Conservation (phyloP, 495 filamentous ascomycete species). For the Trypethelium eluteriae region DNA sequence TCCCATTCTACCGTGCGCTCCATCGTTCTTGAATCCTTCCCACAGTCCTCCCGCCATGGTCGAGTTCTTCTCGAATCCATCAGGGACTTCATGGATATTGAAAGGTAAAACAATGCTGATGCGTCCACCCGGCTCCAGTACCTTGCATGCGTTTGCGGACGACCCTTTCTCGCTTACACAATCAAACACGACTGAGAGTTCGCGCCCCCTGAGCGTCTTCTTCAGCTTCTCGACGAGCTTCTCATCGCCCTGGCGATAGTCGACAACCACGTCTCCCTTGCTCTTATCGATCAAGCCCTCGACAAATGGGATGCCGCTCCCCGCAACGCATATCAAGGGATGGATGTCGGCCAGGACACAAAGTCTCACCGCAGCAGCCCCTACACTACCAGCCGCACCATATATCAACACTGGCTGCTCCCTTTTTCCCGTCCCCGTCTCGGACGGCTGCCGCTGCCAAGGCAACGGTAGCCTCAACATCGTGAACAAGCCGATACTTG, state of each 20-base stretch:
- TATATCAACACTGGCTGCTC: slow-evolving; percentile 20
- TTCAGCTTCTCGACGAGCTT: slow-evolving; percentile 29
- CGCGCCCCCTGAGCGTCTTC: slow-evolving; percentile 23
- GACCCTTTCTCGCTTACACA: slow-evolving; percentile 6
- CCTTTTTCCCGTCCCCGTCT: not conserved
- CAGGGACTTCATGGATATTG: not conserved
- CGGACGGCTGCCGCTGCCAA: slow-evolving; percentile 1
- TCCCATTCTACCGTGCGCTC: not conserved
- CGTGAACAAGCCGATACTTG: slow-evolving; percentile 15
- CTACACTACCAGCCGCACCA: slow-evolving; percentile 19
- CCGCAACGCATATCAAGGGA: slow-evolving; percentile 37
- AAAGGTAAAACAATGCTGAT: slow-evolving; percentile 6
- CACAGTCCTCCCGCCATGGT: slow-evolving; percentile 3
- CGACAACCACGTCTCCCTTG: slow-evolving; percentile 36
- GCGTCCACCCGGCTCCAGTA: not conserved
- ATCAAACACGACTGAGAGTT: slow-evolving; percentile 16
- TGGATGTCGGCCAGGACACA: slow-evolving; percentile 17
- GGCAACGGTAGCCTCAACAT: slow-evolving; percentile 18
- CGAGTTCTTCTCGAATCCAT: slow-evolving; percentile 8
- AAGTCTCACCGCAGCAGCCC: slow-evolving; percentile 21
- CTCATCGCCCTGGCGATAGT: slow-evolving; percentile 39
- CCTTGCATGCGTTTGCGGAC: slow-evolving; percentile 1
- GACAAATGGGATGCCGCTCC: slow-evolving; percentile 23
- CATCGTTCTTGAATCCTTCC: not conserved
- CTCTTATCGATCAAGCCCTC: slow-evolving; percentile 26